Conservation (phyloP, 169 alveolate species). For the Cryptosporidium tyzzeri region DNA sequence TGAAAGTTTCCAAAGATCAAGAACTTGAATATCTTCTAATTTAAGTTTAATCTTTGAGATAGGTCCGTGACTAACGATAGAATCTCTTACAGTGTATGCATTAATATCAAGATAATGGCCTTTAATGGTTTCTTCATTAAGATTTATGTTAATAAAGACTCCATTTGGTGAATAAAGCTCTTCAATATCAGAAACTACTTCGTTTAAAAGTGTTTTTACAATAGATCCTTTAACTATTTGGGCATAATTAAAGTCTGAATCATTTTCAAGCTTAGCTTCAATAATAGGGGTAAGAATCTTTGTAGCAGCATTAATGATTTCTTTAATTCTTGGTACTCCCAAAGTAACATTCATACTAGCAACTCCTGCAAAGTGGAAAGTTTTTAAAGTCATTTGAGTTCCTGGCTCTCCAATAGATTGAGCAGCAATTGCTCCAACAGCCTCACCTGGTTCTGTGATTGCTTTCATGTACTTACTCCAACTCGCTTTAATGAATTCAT, state of each 20-base stretch:
- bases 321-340: constrained; percentile 99
- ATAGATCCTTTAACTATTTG: constrained; percentile 87
- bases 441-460: constrained; percentile 98
- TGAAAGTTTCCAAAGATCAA: constrained; percentile 70
- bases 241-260: constrained; percentile 82
- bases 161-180: constrained; percentile 93
- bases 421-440: constrained; percentile 99
- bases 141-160: constrained; percentile 88
- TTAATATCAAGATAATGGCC: constrained; percentile 88
- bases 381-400: constrained; percentile 99
- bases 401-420: constrained; percentile 99
- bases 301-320: constrained; percentile 96
- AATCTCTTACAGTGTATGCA: constrained; percentile 86
- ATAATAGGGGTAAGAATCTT: constrained; percentile 96
- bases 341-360: constrained; percentile 98
- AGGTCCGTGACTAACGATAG: constrained; percentile 85
- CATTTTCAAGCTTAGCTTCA: constrained; percentile 86
- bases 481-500: constrained; percentile 86
- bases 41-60: constrained; percentile 88
- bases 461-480: constrained; percentile 93
- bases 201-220: constrained; percentile 84
- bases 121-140: constrained; percentile 88
- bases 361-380: constrained; percentile 99
- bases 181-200: constrained; percentile 87
- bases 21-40: constrained; percentile 79